Evolutionary conservation across 2,329 filamentous ascomycete species (phyloP), one percentile per base, ranked within the genome.

Genomic region (Pseudopyricularia cyperi): DNA sequence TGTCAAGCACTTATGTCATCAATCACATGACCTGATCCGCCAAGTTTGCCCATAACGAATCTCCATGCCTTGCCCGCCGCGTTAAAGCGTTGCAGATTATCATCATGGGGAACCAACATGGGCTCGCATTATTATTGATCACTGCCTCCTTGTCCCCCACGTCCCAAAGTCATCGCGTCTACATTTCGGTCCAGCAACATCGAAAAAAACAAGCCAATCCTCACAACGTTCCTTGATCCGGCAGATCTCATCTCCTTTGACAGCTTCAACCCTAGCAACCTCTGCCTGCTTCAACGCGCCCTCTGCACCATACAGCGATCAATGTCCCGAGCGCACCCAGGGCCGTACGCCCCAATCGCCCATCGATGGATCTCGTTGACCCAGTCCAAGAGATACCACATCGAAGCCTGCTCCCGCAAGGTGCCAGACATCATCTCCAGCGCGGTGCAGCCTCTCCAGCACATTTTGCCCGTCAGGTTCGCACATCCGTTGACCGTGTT

Each of bases 291-390:
- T 33, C 46, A 30, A 4, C 30, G 14, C 14, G 26, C 11, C 28
- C 46, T 33, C 24, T 48, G 19, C 11, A 22, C 8, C 24, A 48
- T 32, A 24, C 47, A 49, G 15, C 47, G 47, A 24, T 49, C 32
- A n/a, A 49, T 49, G 22, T 49, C 47, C 2, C 32, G 28, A 9
- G 28, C 28, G 47, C 47, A 49, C 7, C 28, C 19, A 24, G 28
- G 47, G 7, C 15, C 47, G 19, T 49, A 34, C 4, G 33, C 32
- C 3, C 33, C 19, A 15, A 49, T 24, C 28, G 47, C 47, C 47
- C 47, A 49, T 3, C 47, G 47, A 37, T 49, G 47, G 32, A 49
- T 49, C 47, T 49, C 47, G 32, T 49, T 49, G 3, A 49, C 14
- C 47, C 47, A 49, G 32, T 33, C 22, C 14, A 24, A 14, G 3